Percentiles rank a stretch among this genome's conserved stretches.
Conservation (phyloP, 1,284 basidiomycete genomes). For the Trichosporon ovoides region DNA sequence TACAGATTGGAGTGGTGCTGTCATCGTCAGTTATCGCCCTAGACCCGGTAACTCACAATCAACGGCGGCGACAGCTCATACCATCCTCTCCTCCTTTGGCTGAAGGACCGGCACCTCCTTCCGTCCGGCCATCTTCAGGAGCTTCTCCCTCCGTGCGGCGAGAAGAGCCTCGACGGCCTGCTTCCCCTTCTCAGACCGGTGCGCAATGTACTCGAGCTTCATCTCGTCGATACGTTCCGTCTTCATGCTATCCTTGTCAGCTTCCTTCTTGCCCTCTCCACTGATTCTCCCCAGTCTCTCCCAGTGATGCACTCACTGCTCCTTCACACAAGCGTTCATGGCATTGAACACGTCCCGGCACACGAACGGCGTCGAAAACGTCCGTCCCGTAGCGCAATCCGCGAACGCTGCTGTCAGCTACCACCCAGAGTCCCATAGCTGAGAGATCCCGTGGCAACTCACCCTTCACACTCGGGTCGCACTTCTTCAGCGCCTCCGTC, state of each 20-base stretch:
- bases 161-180: conserved; percentile 35
- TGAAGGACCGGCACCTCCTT: conserved; percentile 19
- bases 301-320: conserved; percentile 67
- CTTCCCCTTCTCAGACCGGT: conserved; percentile 37
- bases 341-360: conserved; percentile 65
- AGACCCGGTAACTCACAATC: no score
- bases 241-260: conserved; percentile 42
- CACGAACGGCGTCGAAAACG: conserved; percentile 75
- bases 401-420: conserved; percentile 66
- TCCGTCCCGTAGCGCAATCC: conserved; percentile 71
- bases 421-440: no score
- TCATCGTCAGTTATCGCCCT: not conserved
- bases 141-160: conserved; percentile 27
- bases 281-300: no score
- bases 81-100: not conserved
- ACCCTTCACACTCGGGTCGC: conserved; percentile 72
- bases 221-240: conserved; percentile 39
- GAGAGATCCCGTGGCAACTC: no score
- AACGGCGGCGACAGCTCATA: not conserved
- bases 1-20: conserved; percentile 13
- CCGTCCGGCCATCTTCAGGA: conserved; percentile 30
- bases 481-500: conserved; percentile 68
- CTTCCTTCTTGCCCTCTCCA: no score
- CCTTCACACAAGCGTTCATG: conserved; percentile 73
- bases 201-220: conserved; percentile 45